These are phyloP conservation scores for Botryotinia convoluta DNA, from an alignment of 2,329 filamentous ascomycete species.

Conservation along the genomic window DNA sequence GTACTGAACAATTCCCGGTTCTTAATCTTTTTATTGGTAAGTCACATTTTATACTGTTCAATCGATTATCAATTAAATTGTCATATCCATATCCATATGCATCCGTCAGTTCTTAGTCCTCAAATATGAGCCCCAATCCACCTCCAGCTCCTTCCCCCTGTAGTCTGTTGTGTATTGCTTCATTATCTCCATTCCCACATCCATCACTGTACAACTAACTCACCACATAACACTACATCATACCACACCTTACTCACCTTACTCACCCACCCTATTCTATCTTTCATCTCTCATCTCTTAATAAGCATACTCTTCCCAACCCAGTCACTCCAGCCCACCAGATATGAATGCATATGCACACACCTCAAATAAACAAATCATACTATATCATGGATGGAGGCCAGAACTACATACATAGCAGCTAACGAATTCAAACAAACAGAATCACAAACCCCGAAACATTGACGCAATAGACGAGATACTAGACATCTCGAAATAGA, in stretches of 20 bases:
- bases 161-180: not conserved
- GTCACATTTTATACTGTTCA: not conserved
- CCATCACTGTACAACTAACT: too few species aligned
- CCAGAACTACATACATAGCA: not conserved
- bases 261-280: not conserved
- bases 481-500: not conserved
- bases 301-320: not conserved
- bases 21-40: too few species aligned
- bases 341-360: not conserved
- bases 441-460: not conserved
- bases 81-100: not conserved
- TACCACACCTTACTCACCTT: not conserved
- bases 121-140: not conserved
- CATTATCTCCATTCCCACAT: not conserved
- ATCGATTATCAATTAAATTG: not conserved
- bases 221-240: too few species aligned
- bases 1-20: accelerated
- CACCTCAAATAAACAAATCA: not conserved
- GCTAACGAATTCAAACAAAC: not conserved
- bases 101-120: not conserved
- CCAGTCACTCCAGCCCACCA: not conserved
- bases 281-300: not conserved
- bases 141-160: not conserved
- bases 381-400: not conserved
- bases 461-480: not conserved